These are phyloP conservation scores for Backusella tarrabulga DNA, from an alignment of 192 early-diverging fungal genomes.

Conservation along the genomic window DNA sequence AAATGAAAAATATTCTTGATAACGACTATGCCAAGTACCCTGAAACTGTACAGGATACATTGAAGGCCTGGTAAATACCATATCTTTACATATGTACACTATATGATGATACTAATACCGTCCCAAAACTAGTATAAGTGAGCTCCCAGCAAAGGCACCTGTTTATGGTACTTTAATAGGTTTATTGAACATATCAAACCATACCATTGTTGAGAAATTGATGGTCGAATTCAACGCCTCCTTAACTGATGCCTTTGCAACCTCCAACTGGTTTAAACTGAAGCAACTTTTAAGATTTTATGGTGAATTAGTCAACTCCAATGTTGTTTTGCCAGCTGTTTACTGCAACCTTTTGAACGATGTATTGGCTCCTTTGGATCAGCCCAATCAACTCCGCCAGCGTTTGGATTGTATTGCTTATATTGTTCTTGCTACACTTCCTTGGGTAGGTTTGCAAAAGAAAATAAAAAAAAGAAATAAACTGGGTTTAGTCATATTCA, in stretches of 20 bases:
- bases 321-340: constrained; percentile 67
- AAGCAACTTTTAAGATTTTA: constrained; percentile 82
- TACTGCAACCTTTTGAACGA: constrained; percentile 63
- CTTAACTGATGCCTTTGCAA: constrained; percentile 54
- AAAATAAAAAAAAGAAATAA: background rate
- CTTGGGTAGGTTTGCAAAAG: constrained; percentile 55
- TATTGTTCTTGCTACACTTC: constrained; percentile 74
- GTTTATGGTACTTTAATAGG: constrained; percentile 83
- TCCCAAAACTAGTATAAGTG: constrained; percentile 50
- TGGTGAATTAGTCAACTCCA: constrained; percentile 75
- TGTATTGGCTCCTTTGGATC: constrained; percentile 59
- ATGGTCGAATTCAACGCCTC: constrained; percentile 55
- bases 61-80: constrained; percentile 52
- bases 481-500: background rate
- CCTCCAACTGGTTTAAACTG: constrained; percentile 65
- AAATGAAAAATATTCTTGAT: constrained; percentile 66
- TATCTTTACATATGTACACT: background rate
- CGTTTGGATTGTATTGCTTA: constrained; percentile 60
- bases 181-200: constrained; percentile 63
- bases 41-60: constrained; percentile 55
- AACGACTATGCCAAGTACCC: constrained; percentile 71
- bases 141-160: constrained; percentile 71
- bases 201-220: constrained; percentile 49
- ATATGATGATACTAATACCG: background rate
- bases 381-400: constrained; percentile 38